phyloP scores from a whole-genome alignment of 352 stramenopile species.

The Phytophthora fragariaefolia region DNA sequence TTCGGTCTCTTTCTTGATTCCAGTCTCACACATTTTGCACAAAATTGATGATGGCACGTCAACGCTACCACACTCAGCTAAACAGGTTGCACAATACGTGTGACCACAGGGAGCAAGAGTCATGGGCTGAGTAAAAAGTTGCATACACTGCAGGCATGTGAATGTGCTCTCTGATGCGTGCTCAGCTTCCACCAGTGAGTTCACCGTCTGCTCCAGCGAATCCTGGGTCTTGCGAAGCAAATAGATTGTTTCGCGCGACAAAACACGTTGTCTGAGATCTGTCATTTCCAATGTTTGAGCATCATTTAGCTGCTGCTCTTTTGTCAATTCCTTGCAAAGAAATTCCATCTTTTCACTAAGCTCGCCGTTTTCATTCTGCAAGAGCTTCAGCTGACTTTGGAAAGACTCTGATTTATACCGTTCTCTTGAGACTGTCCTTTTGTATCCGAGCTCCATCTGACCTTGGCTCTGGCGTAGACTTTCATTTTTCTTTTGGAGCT shows the following conservation, averaged over 20 bases:
- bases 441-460: conserved; percentile 49
- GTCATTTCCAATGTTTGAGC: conserved; percentile 48
- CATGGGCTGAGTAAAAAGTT: conserved; percentile 65
- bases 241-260: conserved; percentile 59
- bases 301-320: conserved; percentile 50
- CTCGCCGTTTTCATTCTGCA: conserved; percentile 75
- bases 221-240: conserved; percentile 68
- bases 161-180: conserved; percentile 77
- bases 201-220: conserved; percentile 72
- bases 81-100: conserved; percentile 69
- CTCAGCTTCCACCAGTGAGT: conserved; percentile 70
- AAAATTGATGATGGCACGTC: conserved; percentile 50
- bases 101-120: conserved; percentile 76
- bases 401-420: conserved; percentile 84
- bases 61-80: conserved; percentile 47
- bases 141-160: conserved; percentile 79
- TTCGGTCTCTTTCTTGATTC: conserved; percentile 39
- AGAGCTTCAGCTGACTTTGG: conserved; percentile 64
- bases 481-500: conserved; percentile 43
- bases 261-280: conserved; percentile 52
- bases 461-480: conserved; percentile 32
- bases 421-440: conserved; percentile 60
- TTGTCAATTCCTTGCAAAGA: conserved; percentile 44
- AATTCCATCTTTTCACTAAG: conserved; percentile 49
- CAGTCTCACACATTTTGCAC: conserved; percentile 58